Evolutionary conservation across 1,284 basidiomycete genomes (phyloP).

Genomic region (Trametes versicolor): DNA sequence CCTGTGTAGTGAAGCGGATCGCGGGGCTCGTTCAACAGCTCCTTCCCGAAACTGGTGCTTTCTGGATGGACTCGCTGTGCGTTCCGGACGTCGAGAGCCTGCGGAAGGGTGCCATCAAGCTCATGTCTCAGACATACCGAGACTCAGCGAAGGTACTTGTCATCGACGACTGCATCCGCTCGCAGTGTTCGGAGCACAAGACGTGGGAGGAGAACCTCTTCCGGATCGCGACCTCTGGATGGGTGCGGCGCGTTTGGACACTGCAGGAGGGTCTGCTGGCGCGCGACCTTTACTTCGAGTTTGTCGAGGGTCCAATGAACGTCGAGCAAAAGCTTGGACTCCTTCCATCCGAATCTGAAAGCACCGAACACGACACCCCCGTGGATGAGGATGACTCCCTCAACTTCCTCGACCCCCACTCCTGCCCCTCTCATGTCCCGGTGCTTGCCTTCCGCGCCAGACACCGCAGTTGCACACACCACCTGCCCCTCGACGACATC

Average conservation of each 20-base stretch:
- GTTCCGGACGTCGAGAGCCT: constrained; percentile 16
- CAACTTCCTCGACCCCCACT: neutral
- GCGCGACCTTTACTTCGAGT: constrained; percentile 31
- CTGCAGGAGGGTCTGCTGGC: constrained; percentile 35
- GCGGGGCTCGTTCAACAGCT: constrained; percentile 11
- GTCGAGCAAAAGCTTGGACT: constrained; percentile 5
- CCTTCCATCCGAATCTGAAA: neutral
- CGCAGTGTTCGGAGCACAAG: constrained; percentile 15
- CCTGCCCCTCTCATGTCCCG: constrained; percentile 4
- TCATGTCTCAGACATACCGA: constrained; percentile 32
- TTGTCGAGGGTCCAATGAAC: constrained; percentile 24
- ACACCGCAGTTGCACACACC: neutral
- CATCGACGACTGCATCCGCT: constrained; percentile 28
- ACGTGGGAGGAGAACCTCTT: constrained; percentile 26
- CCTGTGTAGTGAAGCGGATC: constrained; percentile 28
- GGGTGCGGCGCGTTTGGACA: constrained; percentile 35
- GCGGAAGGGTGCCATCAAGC: constrained; percentile 26
- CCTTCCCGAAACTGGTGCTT: constrained; percentile 24
- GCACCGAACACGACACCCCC: too few relatives aligned
- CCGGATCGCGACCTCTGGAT: constrained; percentile 29
- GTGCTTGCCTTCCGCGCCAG: constrained; percentile 3
- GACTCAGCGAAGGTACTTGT: constrained; percentile 28
- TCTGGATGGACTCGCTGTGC: constrained; percentile 37
- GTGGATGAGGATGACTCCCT: neutral
- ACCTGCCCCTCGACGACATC: constrained; percentile 13